Evolutionary conservation across 208 protist species (phyloP), one percentile per base, ranked within the genome.

Genomic region (Crithidia fasciculata): DNA sequence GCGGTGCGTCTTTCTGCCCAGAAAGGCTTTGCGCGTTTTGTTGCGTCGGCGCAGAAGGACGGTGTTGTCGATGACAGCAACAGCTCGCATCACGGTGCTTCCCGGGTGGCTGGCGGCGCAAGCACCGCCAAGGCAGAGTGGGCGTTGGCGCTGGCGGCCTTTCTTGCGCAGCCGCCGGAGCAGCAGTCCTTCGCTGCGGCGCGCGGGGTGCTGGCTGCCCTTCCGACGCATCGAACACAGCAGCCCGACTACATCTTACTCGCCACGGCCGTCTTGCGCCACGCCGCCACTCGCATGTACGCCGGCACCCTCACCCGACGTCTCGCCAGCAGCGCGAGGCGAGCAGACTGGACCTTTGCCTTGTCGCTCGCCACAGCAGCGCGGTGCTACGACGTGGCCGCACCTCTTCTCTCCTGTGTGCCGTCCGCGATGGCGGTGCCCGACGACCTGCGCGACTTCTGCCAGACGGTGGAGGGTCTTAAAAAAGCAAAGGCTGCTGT

Each of bases 1-100:
- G 77, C 68, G 2, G 83, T 92, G 43, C 87, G 91, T 5, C 72
- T 82, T n/a, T 88, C 87, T n/a, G 50, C 44, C 13, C 87, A 83
- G 56, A 69, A 78, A 18, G 70, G 78, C 36, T 79, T 85, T 39
- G 57, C 41, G 50, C 45, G 37, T 2, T 88, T 74, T 65, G 71
- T 86, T 28, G 28, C 28, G 37, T 13, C 4, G 10, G 0, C 28
- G 10, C 4, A 12, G 62, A 19, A 44, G 62, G 4, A 28, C 3
- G 39, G 39, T 10, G 40, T 41, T 28, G 39, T 28, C 41, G 6
- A 37, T 50, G 10, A 41, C 39, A 65, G 7, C n/a, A 41, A 7
- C 8, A 40, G n/a, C 45, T 54, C 13, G 57, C 37, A 61, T 7
- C 7, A 13, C 45, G 12, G 7, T 49, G 45, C 12, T 49, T 15